Evolutionary conservation across 1,284 basidiomycete species (phyloP), one percentile per base, ranked within the genome.

Genomic region (Puccinia triticina): DNA sequence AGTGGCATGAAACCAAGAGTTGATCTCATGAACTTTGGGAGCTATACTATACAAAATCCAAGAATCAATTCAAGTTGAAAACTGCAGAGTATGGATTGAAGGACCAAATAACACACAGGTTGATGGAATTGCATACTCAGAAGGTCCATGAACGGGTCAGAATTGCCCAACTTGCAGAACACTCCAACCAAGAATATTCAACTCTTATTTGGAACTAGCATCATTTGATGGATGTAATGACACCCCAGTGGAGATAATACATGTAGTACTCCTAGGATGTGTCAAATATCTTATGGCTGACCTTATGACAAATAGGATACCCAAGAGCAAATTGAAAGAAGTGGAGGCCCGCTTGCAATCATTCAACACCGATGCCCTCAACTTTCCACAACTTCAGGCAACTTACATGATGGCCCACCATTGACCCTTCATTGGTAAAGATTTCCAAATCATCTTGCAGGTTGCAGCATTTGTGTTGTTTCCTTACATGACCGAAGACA

Each of bases 391-490:
- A 1, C 79, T 85, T 4, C 43, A 67, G 1, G 87, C 87, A 0
- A 66, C 84, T 0, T 87, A 86, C 21, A 83, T 87, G 0, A 86
- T 88, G 0, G 75, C 85, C 5, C 87, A 87, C 83, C 84, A 85
- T 0, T 84, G 84, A 3, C 88, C 88, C 0, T 82, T 88, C 0
- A 85, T 85, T n/a, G 88, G 88, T 0, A 83, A 85, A 1, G 87
- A 89, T 80, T 88, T 88, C 74, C 84, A 86, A 1, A 84, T 78
- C 0, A 87, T 89, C 40, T 85, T 86, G 0, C 88, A 89, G 66
- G 85, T 86, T 14, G 88, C 88, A 0, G 87, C 87, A 0, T 88
- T 88, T 85, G 87, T 88, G 0, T 77, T 88, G 0, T 84, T 88
- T 66, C 88, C 85, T 34, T 71, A 87, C 0, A 77, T 87, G 21